Evolutionary conservation across 1,284 basidiomycete genomes (phyloP), one percentile per base, ranked within the genome.

Genomic region (Cryptococcus deneoformans): DNA sequence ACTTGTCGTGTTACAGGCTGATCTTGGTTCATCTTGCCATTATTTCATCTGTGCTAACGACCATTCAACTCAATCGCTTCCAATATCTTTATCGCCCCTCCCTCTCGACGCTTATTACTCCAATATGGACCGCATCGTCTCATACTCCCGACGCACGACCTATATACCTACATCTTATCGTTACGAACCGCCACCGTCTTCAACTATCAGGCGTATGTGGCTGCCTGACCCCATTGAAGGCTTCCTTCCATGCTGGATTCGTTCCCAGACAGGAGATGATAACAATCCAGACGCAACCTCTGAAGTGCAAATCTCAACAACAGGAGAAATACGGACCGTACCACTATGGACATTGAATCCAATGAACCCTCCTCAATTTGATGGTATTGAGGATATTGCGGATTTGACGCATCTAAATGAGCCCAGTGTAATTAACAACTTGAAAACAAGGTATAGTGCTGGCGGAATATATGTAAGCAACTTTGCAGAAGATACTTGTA

Each of bases 281-380:
- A 56, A 56, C 0, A 57, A 61, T 16, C 59, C 67, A 4, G 65
- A 69, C 14, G 65, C 66, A 6, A 71, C 61, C 0, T 72, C 73
- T 7, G 74, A 77, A 50, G 76, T 78, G 2, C 71, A 76, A 38
- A 59, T 77, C 11, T 66, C 74, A 1, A 62, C 73, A 6, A 70
- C 73, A 0, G 72, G 70, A 0, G 76, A 77, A 52, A 64, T 72
- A 24, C 58, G 89, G 50, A 84, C 79, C 57, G 83, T 94, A 6
- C 86, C 88, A 3, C 80, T 90, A 54, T 87, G 90, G 66, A 84
- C 86, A 20, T 78, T 94, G 46, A 92, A 87, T 66, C 93, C 92
- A 81, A 94, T 95, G 90, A 99, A 99, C 71, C 96, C 95, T 11
- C 95, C 95, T 46, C 96, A 97, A 79, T 99, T 99, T 75, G 94